Evolutionary conservation across 1,139 yeast genomes (phyloP).

Genomic region (Arxiozyma telluris): DNA sequence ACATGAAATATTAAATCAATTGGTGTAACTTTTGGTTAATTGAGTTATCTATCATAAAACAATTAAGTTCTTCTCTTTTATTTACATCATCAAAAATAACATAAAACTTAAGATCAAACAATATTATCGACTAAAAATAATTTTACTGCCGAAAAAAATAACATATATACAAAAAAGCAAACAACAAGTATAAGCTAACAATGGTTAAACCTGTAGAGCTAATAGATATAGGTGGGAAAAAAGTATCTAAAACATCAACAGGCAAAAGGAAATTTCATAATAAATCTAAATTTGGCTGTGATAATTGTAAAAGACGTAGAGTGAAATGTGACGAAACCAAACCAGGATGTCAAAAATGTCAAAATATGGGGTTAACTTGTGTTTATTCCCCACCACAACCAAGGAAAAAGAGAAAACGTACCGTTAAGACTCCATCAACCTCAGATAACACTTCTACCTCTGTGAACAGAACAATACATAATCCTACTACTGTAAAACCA

Average conservation of each 20-base stretch:
- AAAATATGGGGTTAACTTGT: conserved; percentile 69
- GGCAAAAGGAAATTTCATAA: conserved; percentile 67
- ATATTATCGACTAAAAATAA: too few species aligned
- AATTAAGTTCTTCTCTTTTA: not conserved
- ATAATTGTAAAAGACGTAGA: conserved; percentile 77
- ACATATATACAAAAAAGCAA: not conserved
- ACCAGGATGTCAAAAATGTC: conserved; percentile 74
- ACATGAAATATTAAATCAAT: too few species aligned
- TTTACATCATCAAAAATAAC: too few species aligned
- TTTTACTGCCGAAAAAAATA: not conserved
- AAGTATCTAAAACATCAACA: conserved; percentile 35
- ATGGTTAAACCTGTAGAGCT: conserved; percentile 18
- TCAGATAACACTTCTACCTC: not conserved
- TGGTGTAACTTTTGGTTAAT: not conserved
- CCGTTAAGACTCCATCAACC: not conserved
- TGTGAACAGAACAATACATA: not conserved
- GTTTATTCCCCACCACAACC: conserved; percentile 38
- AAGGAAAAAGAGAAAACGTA: conserved; percentile 4
- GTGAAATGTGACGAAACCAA: conserved; percentile 88
- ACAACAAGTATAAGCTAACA: not conserved
- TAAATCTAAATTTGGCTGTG: conserved; percentile 81
- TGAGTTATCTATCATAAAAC: too few species aligned
- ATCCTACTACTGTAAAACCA: not conserved
- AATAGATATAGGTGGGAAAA: conserved; percentile 31
- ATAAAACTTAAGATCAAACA: not conserved